Conservation (phyloP, 768 basidiomycete genomes). For the Suillus bovinus region DNA sequence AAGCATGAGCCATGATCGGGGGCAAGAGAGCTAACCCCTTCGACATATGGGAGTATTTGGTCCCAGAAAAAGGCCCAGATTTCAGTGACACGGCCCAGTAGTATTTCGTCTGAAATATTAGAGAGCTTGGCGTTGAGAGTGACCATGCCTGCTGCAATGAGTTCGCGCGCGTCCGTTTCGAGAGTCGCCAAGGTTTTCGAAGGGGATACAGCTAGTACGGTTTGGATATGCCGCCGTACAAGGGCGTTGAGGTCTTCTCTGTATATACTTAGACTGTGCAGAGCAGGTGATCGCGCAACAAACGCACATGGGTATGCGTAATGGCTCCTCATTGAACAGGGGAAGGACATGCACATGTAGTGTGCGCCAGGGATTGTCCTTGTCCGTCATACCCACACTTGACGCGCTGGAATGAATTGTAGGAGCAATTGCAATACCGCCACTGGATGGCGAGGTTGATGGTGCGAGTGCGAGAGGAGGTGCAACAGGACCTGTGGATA, state of each 20-base stretch:
- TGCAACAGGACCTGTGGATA: constrained; percentile 47
- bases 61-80: constrained; percentile 96
- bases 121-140: constrained; percentile 85
- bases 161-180: constrained; percentile 76
- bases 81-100: constrained; percentile 78
- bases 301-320: constrained; percentile 79
- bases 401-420: constrained; percentile 36
- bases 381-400: constrained; percentile 33
- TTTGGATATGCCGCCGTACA: constrained; percentile 75
- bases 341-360: constrained; percentile 88
- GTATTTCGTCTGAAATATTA: constrained; percentile 74
- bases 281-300: not conserved
- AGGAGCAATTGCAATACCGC: constrained; percentile 26
- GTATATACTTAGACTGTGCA: constrained; percentile 16
- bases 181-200: constrained; percentile 73
- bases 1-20: constrained; percentile 13
- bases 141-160: constrained; percentile 88
- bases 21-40: constrained; percentile 60
- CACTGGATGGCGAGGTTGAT: constrained; percentile 41
- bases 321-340: constrained; percentile 87
- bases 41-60: constrained; percentile 81
- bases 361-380: constrained; percentile 77
- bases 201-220: constrained; percentile 70
- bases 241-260: constrained; percentile 88
- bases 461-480: constrained; percentile 43